Evolutionary conservation across 2,329 filamentous ascomycete species (phyloP).

Genomic region (Fusarium sublunatum): DNA sequence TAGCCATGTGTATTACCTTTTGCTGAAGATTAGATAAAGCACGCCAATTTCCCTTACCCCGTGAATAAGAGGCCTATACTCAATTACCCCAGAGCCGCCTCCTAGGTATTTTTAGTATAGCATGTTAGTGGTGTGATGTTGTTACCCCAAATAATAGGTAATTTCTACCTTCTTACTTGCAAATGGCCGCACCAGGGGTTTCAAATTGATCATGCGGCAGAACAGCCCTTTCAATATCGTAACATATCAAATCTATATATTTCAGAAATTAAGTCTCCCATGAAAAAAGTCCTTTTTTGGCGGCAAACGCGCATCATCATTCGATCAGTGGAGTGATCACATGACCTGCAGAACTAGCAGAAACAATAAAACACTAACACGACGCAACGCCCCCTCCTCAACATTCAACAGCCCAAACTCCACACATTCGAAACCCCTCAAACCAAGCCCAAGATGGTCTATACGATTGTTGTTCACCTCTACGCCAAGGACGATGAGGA

Average conservation of each 20-base stretch:
- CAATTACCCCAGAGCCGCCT: too few relatives aligned
- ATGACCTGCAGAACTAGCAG: slow-evolving; percentile 24
- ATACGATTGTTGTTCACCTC: slow-evolving; percentile 76
- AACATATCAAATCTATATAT: not conserved
- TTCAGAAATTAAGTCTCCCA: not conserved
- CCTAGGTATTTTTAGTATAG: too few relatives aligned
- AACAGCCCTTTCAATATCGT: too few relatives aligned
- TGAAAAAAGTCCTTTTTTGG: not conserved
- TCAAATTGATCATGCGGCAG: too few relatives aligned
- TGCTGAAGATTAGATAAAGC: too few relatives aligned
- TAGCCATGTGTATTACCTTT: too few relatives aligned
- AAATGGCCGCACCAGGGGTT: too few relatives aligned
- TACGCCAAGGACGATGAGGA: slow-evolving; percentile 74
- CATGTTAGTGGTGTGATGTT: too few relatives aligned
- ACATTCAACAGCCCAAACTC: slow-evolving; percentile 5
- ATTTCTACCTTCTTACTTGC: too few relatives aligned
- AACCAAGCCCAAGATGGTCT: slow-evolving; percentile 63
- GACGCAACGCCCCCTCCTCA: slow-evolving; percentile 22
- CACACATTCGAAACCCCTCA: not conserved
- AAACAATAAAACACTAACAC: slow-evolving; percentile 27
- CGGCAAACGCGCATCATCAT: slow-evolving; percentile 21
- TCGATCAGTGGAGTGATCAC: slow-evolving; percentile 34
- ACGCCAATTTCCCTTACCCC: too few relatives aligned
- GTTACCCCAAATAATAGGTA: too few relatives aligned
- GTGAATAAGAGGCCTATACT: too few relatives aligned